A percentile compares a stretch with the other conserved stretches of the same genome.
Evolutionary conservation across 805 yeast species (phyloP).

Genomic region (Millerozyma miso): DNA sequence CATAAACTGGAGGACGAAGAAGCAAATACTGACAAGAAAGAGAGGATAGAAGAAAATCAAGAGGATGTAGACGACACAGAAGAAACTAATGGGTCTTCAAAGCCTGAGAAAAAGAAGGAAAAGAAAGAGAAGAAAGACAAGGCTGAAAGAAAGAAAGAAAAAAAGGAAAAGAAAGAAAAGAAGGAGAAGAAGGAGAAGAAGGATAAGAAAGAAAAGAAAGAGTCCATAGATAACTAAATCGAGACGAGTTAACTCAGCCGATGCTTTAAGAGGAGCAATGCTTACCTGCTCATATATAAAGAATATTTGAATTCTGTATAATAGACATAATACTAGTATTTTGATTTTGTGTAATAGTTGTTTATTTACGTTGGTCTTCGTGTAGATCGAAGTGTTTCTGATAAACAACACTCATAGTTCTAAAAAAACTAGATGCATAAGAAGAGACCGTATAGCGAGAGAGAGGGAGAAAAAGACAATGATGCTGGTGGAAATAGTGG

Average conservation of each 20-base stretch:
- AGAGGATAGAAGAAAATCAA: constrained; percentile 11
- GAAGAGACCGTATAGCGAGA: constrained; percentile 18
- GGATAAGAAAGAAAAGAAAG: constrained; percentile 18
- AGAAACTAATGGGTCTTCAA: constrained; percentile 8
- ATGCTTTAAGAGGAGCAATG: too few relatives aligned
- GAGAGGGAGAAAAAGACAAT: constrained; percentile 6
- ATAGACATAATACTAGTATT: not conserved
- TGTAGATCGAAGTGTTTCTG: not conserved
- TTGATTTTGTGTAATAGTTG: not conserved
- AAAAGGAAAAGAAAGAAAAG: constrained; percentile 16
- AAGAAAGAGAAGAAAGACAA: constrained; percentile 19
- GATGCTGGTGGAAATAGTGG: not conserved
- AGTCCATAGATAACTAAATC: too few relatives aligned
- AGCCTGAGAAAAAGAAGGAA: constrained; percentile 10
- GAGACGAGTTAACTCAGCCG: too few relatives aligned
- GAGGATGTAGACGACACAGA: constrained; percentile 14
- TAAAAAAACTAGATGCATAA: constrained; percentile 20
- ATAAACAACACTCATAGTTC: not conserved
- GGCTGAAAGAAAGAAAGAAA: constrained; percentile 22
- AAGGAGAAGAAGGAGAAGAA: constrained; percentile 14
- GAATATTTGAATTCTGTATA: not conserved
- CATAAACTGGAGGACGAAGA: constrained; percentile 13
- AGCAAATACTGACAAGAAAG: constrained; percentile 13
- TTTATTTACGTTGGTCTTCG: not conserved
- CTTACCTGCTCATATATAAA: too few relatives aligned